Evolutionary conservation across 306 rosid genomes (phyloP), one percentile per base, ranked within the genome.

Genomic region (Trichosanthes truncata): DNA sequence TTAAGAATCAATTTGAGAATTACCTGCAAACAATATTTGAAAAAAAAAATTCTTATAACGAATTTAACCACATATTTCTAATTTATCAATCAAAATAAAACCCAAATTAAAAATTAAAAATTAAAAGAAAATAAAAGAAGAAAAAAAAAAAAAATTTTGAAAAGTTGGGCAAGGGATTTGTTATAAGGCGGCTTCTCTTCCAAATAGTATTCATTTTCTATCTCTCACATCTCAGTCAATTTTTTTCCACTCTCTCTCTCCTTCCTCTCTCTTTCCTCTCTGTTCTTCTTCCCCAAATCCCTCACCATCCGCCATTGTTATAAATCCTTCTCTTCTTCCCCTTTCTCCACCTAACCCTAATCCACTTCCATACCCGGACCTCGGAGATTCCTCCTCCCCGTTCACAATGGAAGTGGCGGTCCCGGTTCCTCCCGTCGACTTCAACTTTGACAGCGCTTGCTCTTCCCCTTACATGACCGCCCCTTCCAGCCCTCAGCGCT

Each of bases 391-490:
- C 21, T 55, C 62, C 9, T 10, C 33, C 17, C 33, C 43, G 41
- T 29, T 85, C 86, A 81, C 87, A 66, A 68, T 87, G 81, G 86
- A 82, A 75, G 78, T 87, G 56, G 79, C 69, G 9, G 68, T 82
- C 10, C 87, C 87, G 10, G 53, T 62, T 29, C 65, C 74, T 62
- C 51, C 84, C 29, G 60, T 23, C 12, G 92, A 86, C 77, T 87
- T 90, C 89, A 87, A 87, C 89, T 90, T 90, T 80, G 90, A 90
- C 82, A 89, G 95, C 76, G 87, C 83, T 53, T 83, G 82, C 18
- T 95, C 99, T 57, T 90, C 99, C 13, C 97, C 97, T 0, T 95
- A 93, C 89, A 86, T 91, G 38, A 93, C 97, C 0, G 99, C 99
- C 12, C 97, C 99, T 48, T 93, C 99, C 3, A 90, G 96, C 56